Base-by-base conservation (phyloP, 2,329 filamentous ascomycete genomes). In the Talaromyces atroroseus region DNA sequence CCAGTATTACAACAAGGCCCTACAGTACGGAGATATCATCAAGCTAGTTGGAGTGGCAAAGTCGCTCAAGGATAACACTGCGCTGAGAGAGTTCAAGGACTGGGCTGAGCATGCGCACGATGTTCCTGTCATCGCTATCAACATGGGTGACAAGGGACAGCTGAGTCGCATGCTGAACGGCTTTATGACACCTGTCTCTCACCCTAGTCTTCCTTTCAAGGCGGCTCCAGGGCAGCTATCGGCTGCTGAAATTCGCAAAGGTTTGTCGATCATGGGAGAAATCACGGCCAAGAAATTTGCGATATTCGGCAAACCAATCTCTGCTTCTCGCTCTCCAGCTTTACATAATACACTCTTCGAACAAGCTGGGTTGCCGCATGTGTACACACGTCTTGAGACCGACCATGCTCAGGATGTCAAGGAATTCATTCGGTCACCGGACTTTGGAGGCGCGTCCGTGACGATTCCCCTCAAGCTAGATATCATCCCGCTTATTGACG, bases 381-480 rank as follows among this genome's bases (percentile, higher is more conserved):
- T 80, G n/a, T 99, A 99, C 72, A 76, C 78, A 7, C 78, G 84
- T 7, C 76, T 87, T 36, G 94, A 97, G 75, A 95, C 92, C 0
- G 82, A 85, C 61, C 74, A 80, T 29, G 82, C 78, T 10, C 71
- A 76, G 49, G 76, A 87, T 36, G 77, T 95, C 3, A 76, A 78
- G 61, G 75, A 82, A 2, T 74, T 90, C 50, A 86, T 99, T 58
- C 82, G 82, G 7, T 76, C 84, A 1, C 76, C 86, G 1, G 80
- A 87, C 62, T 99, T 99, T 68, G 94, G 94, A 7, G 94, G 94
- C 57, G 92, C 90, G 2, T 96, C 91, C 2, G 90, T 99, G 47
- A 99, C 94, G 0, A 97, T 99, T 51, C 94, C 94, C 0, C 79
- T 99, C 54, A 99, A 99, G 76, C 78, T 94, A 29, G 90, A 95